These are phyloP conservation scores for Tolypocladium nubicola DNA, from an alignment of 2,329 filamentous ascomycete genomes.

Conservation along the genomic window DNA sequence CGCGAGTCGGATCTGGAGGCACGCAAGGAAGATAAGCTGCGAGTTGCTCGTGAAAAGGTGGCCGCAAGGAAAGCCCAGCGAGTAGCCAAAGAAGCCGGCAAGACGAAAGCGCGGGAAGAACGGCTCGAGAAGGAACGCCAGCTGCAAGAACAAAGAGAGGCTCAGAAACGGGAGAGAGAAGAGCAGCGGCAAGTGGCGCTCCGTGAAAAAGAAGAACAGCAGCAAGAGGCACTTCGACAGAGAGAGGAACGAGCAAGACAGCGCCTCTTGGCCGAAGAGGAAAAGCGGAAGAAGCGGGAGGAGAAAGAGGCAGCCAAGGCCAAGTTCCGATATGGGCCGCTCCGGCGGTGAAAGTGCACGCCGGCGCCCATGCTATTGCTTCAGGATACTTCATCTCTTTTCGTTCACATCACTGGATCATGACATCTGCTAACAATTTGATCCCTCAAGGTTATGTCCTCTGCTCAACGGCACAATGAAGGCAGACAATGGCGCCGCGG, in stretches of 20 bases:
- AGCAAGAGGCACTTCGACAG: slow-evolving; percentile 7
- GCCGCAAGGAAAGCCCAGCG: slow-evolving; percentile 1
- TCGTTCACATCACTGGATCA: neutral
- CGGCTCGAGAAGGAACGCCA: slow-evolving; percentile 2
- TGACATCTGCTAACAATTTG: slow-evolving; percentile 8
- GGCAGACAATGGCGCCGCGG: slow-evolving; percentile 40
- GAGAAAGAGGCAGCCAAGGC: slow-evolving; percentile 9
- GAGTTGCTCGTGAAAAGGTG: slow-evolving; percentile 5
- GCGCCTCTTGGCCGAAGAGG: slow-evolving; percentile 5
- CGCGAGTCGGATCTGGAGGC: slow-evolving; percentile 12
- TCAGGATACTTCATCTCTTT: neutral
- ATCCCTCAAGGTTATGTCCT: slow-evolving; percentile 55
- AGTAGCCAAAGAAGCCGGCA: slow-evolving; percentile 1
- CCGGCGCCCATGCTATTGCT: neutral
- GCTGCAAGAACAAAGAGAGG: slow-evolving; percentile 4
- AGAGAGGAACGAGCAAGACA: slow-evolving; percentile 3
- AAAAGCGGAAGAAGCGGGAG: slow-evolving; percentile 7
- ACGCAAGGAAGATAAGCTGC: slow-evolving; percentile 2
- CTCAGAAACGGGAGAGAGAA: slow-evolving; percentile 6
- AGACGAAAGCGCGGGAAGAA: slow-evolving; percentile 1
- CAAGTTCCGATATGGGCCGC: slow-evolving; percentile 10
- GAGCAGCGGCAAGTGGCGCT: slow-evolving; percentile 8
- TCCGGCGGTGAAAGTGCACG: slow-evolving; percentile 9
- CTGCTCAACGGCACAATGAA: slow-evolving; percentile 77
- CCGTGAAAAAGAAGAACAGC: slow-evolving; percentile 7